These are phyloP conservation scores for Hordeum marinum DNA, from an alignment of 176 grass and related monocot genomes.

Conservation along the genomic window DNA sequence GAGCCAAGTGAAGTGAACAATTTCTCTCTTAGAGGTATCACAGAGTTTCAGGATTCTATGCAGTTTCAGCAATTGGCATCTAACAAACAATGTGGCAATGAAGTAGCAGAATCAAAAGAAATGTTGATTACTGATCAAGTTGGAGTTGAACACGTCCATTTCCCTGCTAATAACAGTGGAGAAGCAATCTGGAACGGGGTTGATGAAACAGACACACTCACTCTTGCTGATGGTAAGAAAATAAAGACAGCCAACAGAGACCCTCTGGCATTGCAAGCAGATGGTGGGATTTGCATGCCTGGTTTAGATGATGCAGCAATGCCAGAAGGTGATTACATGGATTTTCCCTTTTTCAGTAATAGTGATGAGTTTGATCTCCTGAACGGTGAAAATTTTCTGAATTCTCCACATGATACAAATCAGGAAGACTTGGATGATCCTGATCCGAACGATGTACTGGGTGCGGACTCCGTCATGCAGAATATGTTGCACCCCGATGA, in stretches of 20 bases:
- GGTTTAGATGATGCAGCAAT: conserved; percentile 34
- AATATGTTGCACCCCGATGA: conserved; percentile 22
- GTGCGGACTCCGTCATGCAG: conserved; percentile 14
- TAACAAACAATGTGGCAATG: conserved; percentile 34
- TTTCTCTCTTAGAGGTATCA: conserved; percentile 36
- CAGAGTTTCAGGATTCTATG: conserved; percentile 40
- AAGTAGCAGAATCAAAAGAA: conserved; percentile 34
- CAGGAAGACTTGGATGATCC: conserved; percentile 39
- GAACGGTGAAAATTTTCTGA: conserved; percentile 55
- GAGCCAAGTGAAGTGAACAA: conserved; percentile 27
- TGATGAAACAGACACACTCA: conserved; percentile 21
- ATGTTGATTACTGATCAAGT: conserved; percentile 29
- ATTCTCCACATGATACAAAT: conserved; percentile 50
- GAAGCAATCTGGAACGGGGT: conserved; percentile 35
- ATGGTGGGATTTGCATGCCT: conserved; percentile 35
- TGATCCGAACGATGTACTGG: conserved; percentile 22
- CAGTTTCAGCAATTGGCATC: conserved; percentile 35
- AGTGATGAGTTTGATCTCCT: conserved; percentile 56
- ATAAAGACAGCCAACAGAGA: conserved; percentile 32
- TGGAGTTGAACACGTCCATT: conserved; percentile 30
- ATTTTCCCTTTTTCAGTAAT: conserved; percentile 53
- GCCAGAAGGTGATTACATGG: conserved; percentile 56
- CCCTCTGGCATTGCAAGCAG: conserved; percentile 22
- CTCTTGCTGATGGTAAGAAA: conserved; percentile 34
- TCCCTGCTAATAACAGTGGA: conserved; percentile 12